Percentiles rank a stretch among this genome's conserved stretches.
phyloP scores from a whole-genome alignment of 2,329 filamentous ascomycete genomes.

The Scedosporium apiospermum region DNA sequence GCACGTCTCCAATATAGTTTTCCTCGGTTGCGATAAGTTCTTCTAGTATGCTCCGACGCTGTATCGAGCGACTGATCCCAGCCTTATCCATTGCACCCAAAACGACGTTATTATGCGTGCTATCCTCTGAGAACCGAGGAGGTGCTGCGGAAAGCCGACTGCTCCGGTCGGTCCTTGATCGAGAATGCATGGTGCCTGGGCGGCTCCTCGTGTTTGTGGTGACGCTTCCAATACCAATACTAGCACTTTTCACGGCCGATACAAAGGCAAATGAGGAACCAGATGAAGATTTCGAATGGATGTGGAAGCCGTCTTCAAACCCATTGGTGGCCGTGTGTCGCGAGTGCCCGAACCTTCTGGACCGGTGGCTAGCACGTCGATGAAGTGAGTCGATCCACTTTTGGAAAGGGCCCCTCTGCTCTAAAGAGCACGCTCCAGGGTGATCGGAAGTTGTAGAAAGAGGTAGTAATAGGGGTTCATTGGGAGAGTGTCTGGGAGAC shows the following conservation, averaged over 20 bases:
- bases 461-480: neutral
- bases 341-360: constrained; percentile 13
- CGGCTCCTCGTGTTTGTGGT: constrained; percentile 55
- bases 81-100: constrained; percentile 49
- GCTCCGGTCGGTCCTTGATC: constrained; percentile 52
- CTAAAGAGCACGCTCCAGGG: neutral
- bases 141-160: constrained; percentile 51
- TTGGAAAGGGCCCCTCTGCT: constrained; percentile 44
- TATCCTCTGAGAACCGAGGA: constrained; percentile 56
- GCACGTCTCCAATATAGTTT: constrained; percentile 78
- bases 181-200: constrained; percentile 40
- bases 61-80: constrained; percentile 61
- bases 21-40: constrained; percentile 83
- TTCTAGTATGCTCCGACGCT: constrained; percentile 70
- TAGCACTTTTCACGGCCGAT: constrained; percentile 71
- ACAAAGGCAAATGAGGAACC: constrained; percentile 72
- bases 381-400: constrained; percentile 58
- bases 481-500: constrained; percentile 5
- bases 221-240: constrained; percentile 63
- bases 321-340: constrained; percentile 12
- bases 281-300: constrained; percentile 54
- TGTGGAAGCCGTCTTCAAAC: constrained; percentile 11
- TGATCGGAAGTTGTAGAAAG: neutral
- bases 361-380: constrained; percentile 25
- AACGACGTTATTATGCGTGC: constrained; percentile 22